These are phyloP conservation scores for Solanum aculeatissimum DNA, from an alignment of 305 asterid species.

Conservation along the genomic window DNA sequence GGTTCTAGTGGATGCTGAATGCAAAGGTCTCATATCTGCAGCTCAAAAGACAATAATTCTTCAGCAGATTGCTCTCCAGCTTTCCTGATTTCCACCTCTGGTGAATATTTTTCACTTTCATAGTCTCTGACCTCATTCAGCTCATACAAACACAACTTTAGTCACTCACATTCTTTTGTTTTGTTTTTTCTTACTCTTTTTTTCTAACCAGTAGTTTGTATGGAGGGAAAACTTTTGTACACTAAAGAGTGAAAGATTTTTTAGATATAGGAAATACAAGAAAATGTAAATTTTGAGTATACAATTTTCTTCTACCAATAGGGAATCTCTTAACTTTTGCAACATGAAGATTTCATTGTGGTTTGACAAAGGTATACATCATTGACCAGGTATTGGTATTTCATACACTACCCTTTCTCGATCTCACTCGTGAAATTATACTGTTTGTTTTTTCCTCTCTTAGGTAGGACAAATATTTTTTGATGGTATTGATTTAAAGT, in stretches of 20 bases:
- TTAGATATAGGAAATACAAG: neutral
- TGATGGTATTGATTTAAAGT: neutral
- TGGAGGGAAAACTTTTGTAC: neutral
- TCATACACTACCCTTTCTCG: neutral
- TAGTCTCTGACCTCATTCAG: neutral
- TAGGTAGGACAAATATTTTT: neutral
- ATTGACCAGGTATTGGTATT: neutral
- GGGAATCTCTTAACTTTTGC: neutral
- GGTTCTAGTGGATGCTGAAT: constrained; percentile 70
- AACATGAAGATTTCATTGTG: neutral
- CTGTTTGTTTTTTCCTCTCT: neutral
- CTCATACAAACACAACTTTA: neutral
- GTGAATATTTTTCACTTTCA: neutral
- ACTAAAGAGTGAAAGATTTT: neutral
- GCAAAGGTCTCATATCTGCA: constrained; percentile 51
- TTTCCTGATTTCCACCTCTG: constrained; percentile 29
- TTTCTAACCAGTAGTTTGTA: neutral
- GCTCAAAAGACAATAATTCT: constrained; percentile 67
- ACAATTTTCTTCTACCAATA: neutral
- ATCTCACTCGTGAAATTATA: neutral
- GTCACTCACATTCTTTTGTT: neutral
- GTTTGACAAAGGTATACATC: neutral
- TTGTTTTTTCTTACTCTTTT: neutral
- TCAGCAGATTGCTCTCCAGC: constrained; percentile 69
- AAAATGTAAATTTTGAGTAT: neutral